Evolutionary conservation across 2,329 filamentous ascomycete genomes (phyloP), one percentile per base, ranked within the genome.

Genomic region (Pezicula carpinea): DNA sequence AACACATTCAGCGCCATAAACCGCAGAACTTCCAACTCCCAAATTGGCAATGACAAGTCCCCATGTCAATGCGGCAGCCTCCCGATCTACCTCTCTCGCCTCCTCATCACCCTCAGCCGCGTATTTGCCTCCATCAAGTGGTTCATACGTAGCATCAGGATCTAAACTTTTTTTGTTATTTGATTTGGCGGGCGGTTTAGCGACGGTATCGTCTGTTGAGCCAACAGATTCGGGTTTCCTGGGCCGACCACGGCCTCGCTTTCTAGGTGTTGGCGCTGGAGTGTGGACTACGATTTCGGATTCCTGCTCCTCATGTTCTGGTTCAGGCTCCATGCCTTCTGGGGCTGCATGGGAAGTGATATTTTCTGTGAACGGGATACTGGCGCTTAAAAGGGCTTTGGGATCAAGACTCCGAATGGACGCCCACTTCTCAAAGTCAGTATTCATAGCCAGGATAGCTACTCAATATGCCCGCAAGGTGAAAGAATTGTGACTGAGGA

Each of bases 351-450:
- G 41, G 6, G 41, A 35, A 10, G 43, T 17, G 6, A 23, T 50
- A 50, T 43, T 60, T 33, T 23, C n/a, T 41, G 51, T 64, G 39
- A 64, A 59, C 2, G 69, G 68, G 2, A 67, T 59, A 15, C 61
- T 60, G 1, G 63, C 65, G 15, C 56, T 56, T 11, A 82, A 58
- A 53, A 83, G 75, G 8, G 73, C 67, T n/a, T 66, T 63, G 0
- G 73, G 68, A 53, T 79, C 71, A 3, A 76, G 65, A 18, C 73
- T 70, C 26, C 77, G 69, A 1, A 75, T 69, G 34, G 76, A 76
- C n/a, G 75, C 72, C 79, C 80, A 83, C 2, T 29, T 10, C 6
- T 29, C 26, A 29, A 26, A 29, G 26, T 29, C 26, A 29, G 26
- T 29, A 29, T 29, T 29, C 26, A 29, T 13, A n/a, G 26, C 26